Percentiles rank a stretch among this genome's conserved stretches.
Conservation (phyloP, 2,329 filamentous ascomycete genomes). For the Amesomyces nigricolor region DNA sequence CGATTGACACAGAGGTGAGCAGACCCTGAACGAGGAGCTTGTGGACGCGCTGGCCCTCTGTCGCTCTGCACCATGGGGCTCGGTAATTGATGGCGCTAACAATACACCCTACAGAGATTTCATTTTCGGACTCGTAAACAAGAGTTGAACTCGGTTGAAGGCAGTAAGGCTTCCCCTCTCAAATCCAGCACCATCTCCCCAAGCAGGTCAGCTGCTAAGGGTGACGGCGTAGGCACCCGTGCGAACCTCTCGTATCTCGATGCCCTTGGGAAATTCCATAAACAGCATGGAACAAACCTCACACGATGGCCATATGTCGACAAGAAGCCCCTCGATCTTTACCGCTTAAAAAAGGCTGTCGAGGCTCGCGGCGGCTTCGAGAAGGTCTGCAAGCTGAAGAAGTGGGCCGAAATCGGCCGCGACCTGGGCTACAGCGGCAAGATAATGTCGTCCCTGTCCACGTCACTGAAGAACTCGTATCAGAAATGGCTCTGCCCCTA, state of each 20-base stretch:
- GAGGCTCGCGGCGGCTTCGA: constrained; percentile 93
- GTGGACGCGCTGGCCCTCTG: background rate
- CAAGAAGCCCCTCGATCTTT: constrained; percentile 92
- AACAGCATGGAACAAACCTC: constrained; percentile 88
- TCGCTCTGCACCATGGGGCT: background rate
- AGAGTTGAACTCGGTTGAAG: constrained; percentile 96
- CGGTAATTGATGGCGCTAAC: constrained; percentile 10
- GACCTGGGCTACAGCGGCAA: constrained; percentile 97
- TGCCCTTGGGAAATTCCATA: constrained; percentile 92
- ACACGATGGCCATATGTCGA: constrained; percentile 95
- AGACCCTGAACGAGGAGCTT: background rate
- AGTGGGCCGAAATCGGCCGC: constrained; percentile 97
- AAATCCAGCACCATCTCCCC: background rate
- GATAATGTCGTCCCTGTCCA: constrained; percentile 98
- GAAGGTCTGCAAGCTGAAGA: constrained; percentile 93
- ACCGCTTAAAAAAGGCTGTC: constrained; percentile 93
- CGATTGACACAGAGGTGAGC: constrained; percentile 90
- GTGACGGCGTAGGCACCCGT: constrained; percentile 63
- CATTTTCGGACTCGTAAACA: constrained; percentile 96
- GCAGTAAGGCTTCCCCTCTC: constrained; percentile 58
- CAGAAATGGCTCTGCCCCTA: constrained; percentile 96
- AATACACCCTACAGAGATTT: constrained; percentile 60
- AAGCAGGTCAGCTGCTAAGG: constrained; percentile 32
- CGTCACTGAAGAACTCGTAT: constrained; percentile 96
- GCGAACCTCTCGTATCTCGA: constrained; percentile 95